Conservation (phyloP, 176 grass and related monocot genomes). For the Tuctoria greenei region DNA sequence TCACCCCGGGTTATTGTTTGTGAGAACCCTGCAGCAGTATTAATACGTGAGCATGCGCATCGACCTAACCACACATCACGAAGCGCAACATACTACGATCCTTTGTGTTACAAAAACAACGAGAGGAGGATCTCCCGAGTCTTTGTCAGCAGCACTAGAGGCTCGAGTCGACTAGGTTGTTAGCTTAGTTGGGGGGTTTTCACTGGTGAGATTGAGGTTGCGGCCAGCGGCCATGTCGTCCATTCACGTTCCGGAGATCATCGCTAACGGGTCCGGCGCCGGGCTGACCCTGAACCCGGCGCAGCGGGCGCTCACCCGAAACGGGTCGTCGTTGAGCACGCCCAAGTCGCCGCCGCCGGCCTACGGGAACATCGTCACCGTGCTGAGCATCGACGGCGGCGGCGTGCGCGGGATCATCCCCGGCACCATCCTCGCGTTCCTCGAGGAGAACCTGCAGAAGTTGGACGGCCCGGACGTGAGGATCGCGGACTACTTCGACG, state of each 20-base stretch:
- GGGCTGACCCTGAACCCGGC: background rate
- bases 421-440: slow-evolving; percentile 45
- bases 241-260: background rate
- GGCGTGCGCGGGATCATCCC: slow-evolving; percentile 60
- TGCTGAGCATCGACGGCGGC: slow-evolving; percentile 55
- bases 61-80: background rate
- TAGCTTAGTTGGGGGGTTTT: background rate
- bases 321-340: background rate
- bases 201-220: background rate
- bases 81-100: too few species aligned
- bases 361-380: slow-evolving; percentile 36
- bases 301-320: background rate
- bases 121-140: too few species aligned
- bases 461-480: background rate
- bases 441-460: slow-evolving; percentile 53
- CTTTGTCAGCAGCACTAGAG: too few species aligned
- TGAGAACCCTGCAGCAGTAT: background rate
- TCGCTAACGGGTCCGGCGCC: background rate
- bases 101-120: too few species aligned
- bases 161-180: background rate
- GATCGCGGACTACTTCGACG: slow-evolving; percentile 72
- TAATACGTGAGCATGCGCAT: background rate
- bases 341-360: slow-evolving; percentile 7
- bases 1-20: too few species aligned
- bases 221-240: background rate